Base-by-base conservation (phyloP, 805 yeast genomes). In the Cyberlindnera maclurae region DNA sequence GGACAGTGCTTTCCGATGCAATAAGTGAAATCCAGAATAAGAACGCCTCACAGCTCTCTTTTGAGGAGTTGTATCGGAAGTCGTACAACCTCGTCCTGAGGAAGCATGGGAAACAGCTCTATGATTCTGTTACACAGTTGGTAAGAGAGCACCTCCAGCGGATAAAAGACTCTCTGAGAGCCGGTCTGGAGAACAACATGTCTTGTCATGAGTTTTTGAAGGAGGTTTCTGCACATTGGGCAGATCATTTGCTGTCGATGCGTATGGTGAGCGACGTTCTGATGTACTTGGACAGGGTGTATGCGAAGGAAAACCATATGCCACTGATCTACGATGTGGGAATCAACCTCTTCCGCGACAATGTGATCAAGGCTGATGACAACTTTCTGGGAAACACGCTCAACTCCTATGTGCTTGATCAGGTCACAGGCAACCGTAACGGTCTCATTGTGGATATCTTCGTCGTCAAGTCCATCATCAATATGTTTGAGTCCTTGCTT, bases 261-360 rank as follows among this genome's bases (percentile, higher is more conserved):
- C 70, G 84, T 45, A 76, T 85, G 71, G 73, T 86, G 32, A 74
- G 89, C 50, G 95, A 89, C 57, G 84, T 88, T 3, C 63, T 86
- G 55, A 80, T 88, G 83, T 88, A 88, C 53, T 59, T 89, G 54
- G 95, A 88, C 54, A 71, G 95, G 32, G 95, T 85, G 0, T 87
- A 83, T 49, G 83, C 88, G 20, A 79, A 76, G 47, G 89, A 82
- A 46, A 65, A 68, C 39, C 79, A 75, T 49, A 62, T 76, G 36
- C 76, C 82, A 4, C 63, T 79, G 41, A 68, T 82, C 3, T 81
- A 79, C 52, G 96, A 88, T 53, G 67, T 79, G 34, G 94, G 95
- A 0, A 65, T 87, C 17, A 71, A 70, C 26, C 57, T 79, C 8
- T 88, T 86, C 56, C 72, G 82, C 42, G 79, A 75, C 29, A 62